These are phyloP conservation scores for Emericellopsis cladophorae DNA, from an alignment of 2,329 filamentous ascomycete genomes.

Conservation along the genomic window DNA sequence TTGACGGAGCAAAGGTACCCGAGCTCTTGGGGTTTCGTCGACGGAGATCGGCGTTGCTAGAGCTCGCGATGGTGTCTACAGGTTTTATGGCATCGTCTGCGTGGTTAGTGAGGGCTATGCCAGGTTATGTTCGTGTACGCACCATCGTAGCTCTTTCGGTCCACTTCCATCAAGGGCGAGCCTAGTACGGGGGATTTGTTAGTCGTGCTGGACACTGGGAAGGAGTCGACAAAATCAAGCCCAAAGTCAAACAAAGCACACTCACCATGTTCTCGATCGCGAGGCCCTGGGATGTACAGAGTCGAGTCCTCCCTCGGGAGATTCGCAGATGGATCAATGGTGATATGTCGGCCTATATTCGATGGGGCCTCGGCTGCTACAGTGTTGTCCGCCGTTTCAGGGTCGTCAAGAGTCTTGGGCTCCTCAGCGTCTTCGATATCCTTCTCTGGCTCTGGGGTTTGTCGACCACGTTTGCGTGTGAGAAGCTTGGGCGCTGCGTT, in stretches of 20 bases:
- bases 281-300: conserved; percentile 17
- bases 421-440: too few relatives aligned
- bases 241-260: background rate
- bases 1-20: background rate
- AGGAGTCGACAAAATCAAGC: too few relatives aligned
- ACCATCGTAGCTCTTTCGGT: too few relatives aligned
- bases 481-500: background rate
- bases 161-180: too few relatives aligned
- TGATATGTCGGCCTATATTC: conserved; percentile 7
- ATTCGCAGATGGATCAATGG: conserved; percentile 13
- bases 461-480: background rate
- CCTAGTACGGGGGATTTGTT: too few relatives aligned
- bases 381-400: too few relatives aligned
- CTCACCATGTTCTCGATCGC: conserved; percentile 15
- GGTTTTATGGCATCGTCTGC: background rate
- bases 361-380: background rate
- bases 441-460: background rate
- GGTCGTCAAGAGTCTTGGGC: too few relatives aligned
- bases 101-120: background rate
- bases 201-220: too few relatives aligned
- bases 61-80: background rate
- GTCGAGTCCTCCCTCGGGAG: conserved; percentile 10
- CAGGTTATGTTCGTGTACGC: background rate
- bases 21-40: background rate
- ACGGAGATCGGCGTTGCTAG: background rate